Conservation (phyloP, 2,329 filamentous ascomycete species). For the Pseudogymnoascus sp. region DNA sequence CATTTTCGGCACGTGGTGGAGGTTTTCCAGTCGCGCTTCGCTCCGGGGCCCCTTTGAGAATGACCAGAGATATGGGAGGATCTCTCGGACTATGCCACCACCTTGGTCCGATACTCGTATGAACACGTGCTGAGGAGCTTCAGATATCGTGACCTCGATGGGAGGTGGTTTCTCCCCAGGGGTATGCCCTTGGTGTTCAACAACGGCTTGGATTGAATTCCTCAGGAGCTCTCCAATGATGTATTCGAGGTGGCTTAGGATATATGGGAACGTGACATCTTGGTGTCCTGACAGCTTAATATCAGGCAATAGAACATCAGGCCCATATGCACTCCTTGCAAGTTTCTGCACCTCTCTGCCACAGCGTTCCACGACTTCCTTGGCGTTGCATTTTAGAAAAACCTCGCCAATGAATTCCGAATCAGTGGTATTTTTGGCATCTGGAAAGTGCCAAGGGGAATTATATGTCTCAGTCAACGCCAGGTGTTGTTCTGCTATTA, state of each 20-base stretch:
- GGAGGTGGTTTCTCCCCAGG: conserved; percentile 54
- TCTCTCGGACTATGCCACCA: conserved; percentile 78
- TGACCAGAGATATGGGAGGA: conserved; percentile 88
- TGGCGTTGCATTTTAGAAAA: conserved; percentile 85
- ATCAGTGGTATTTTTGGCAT: conserved; percentile 51
- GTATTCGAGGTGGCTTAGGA: conserved; percentile 92
- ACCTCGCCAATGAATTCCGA: conserved; percentile 92
- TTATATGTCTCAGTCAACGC: conserved; percentile 92
- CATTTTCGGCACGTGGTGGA: conserved; percentile 81
- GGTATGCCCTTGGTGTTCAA: conserved; percentile 59
- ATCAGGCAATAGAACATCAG: conserved; percentile 65
- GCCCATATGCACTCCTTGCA: conserved; percentile 66
- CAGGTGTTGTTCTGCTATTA: conserved; percentile 96
- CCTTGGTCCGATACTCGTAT: conserved; percentile 94
- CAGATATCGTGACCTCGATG: conserved; percentile 90
- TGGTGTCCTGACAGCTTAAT: conserved; percentile 80
- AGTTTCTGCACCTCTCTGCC: conserved; percentile 69
- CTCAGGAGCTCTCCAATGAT: conserved; percentile 91
- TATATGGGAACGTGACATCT: conserved; percentile 89
- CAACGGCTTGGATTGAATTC: conserved; percentile 88
- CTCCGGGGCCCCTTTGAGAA: conserved; percentile 89
- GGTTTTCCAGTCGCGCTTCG: conserved; percentile 70
- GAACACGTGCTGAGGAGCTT: conserved; percentile 89
- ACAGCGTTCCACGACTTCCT: conserved; percentile 80
- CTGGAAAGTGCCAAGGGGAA: conserved; percentile 80